Evolutionary conservation across 257 asterid species (phyloP).

Genomic region (Plantago ovata): DNA sequence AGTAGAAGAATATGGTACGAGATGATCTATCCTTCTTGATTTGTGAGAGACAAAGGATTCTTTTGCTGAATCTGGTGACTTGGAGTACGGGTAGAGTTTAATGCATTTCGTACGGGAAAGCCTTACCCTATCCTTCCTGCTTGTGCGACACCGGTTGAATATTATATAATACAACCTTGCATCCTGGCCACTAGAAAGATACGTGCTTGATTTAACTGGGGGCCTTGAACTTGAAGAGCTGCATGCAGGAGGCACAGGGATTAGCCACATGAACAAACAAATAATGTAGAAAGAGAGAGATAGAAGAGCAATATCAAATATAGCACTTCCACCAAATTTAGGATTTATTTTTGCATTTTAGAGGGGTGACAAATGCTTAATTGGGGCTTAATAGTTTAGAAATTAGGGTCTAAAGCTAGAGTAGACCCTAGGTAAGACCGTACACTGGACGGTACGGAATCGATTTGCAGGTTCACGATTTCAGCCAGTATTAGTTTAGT

Average conservation of each 20-base stretch:
- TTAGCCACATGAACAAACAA: constrained; percentile 24
- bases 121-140: constrained; percentile 47
- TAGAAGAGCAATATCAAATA: background rate
- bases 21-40: constrained; percentile 42
- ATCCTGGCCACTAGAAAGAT: constrained; percentile 33
- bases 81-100: constrained; percentile 30
- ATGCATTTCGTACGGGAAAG: constrained; percentile 35
- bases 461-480: too few species aligned
- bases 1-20: constrained; percentile 66
- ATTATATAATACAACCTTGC: constrained; percentile 38
- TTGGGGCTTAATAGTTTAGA: too few species aligned
- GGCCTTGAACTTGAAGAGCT: constrained; percentile 57
- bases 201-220: constrained; percentile 48
- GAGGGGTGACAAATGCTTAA: too few species aligned
- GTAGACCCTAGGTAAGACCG: too few species aligned
- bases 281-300: background rate
- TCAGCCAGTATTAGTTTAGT: too few species aligned
- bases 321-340: too few species aligned
- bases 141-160: constrained; percentile 32
- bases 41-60: constrained; percentile 33
- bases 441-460: too few species aligned
- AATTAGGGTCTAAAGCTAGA: too few species aligned
- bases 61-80: constrained; percentile 31
- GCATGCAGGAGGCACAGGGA: constrained; percentile 37
- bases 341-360: too few species aligned